Evolutionary conservation across 148 eudicot species (phyloP).

Genomic region (Selenicereus undatus): DNA sequence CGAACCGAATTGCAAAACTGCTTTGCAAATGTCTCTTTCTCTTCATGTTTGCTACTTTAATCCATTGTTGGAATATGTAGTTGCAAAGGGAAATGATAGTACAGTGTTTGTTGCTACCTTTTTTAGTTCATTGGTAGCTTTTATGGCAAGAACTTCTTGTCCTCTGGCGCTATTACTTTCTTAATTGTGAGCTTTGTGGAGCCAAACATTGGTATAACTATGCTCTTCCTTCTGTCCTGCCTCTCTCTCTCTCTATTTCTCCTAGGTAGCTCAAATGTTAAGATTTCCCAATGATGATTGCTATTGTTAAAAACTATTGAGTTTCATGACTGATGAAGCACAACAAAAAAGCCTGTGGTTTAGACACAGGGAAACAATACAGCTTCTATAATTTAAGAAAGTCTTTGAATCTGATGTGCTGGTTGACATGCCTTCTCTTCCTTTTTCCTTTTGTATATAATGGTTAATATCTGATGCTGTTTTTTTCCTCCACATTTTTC

Average conservation of each 20-base stretch:
- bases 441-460: background rate
- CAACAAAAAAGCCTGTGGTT: background rate
- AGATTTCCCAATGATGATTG: background rate
- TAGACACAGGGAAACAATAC: background rate
- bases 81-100: background rate
- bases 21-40: background rate
- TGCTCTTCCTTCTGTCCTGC: background rate
- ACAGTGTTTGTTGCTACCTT: background rate
- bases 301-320: background rate
- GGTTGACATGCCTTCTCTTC: background rate
- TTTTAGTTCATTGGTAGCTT: background rate
- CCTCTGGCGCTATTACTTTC: background rate
- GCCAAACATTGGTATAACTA: background rate
- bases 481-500: conserved; percentile 2
- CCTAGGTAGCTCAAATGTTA: background rate
- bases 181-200: background rate
- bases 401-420: background rate
- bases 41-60: background rate
- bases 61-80: background rate
- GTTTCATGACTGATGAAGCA: background rate
- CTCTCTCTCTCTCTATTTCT: background rate
- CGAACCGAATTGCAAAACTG: background rate
- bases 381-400: background rate
- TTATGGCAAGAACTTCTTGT: background rate
- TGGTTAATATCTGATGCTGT: conserved; percentile 9